Base-by-base conservation (phyloP, 2,329 filamentous ascomycete species). In the Westerdykella aurantiaca region DNA sequence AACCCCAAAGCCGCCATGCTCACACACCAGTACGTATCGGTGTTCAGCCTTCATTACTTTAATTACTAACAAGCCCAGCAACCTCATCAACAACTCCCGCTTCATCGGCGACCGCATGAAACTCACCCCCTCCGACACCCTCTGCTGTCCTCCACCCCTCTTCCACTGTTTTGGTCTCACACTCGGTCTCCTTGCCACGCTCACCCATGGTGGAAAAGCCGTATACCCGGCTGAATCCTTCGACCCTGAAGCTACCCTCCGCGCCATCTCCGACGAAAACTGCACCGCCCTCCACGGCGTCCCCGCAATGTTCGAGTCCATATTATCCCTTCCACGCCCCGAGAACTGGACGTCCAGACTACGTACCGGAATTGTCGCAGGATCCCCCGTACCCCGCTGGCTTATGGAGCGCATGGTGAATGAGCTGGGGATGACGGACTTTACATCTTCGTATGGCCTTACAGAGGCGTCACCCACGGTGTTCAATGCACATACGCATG, bases 131-230 rank as follows among this genome's bases (percentile, higher is more conserved):
- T 69, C 78, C 2, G 85, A 90, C 58, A 72, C 83, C 6, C 74
- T 93, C 10, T 91, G 86, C 71, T 93, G 87, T 63, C 86, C 86
- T 3, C 86, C 87, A 0, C 87, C 88, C 0, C 75, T 93, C 3
- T 93, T 93, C 72, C 88, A 93, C 71, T 91, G 86, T 71, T 91
- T 91, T 60, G 86, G 86, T 1, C 77, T 91, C 6, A 85, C 90
- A 1, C 78, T 89, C 3, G 86, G 86, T 7, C 74, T 90, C 37
- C 76, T 90, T 43, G 82, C 85, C 1, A 75, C 80, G 35, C 68
- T 89, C 41, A 88, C 84, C 0, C 85, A 90, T 61, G 86, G 86
- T 38, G 80, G 79, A 33, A 86, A 84, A 64, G 82, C 89, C 40
- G 80, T 91, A 9, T 88, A 88, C 57, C 86, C 87, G 0, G 78